Evolutionary conservation across 2,329 filamentous ascomycete genomes (phyloP).

Genomic region (Colletotrichum spinosum): DNA sequence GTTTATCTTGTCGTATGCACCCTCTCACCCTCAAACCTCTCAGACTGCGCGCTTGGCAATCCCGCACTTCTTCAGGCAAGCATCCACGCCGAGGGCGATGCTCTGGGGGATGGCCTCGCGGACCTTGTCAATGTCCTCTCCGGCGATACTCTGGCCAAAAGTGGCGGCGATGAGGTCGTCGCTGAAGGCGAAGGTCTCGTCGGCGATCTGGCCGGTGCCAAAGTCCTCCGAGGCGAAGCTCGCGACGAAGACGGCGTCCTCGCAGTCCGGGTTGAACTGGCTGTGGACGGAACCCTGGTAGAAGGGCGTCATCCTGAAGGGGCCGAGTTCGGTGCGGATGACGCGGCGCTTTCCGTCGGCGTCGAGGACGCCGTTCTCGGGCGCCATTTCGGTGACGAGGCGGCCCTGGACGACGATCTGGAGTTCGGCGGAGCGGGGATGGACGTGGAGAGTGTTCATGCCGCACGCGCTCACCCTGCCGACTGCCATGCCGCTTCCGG

Average conservation of each 20-base stretch:
- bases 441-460: conserved; percentile 68
- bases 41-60: conserved; percentile 43
- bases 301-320: conserved; percentile 64
- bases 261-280: conserved; percentile 67
- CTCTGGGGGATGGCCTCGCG: conserved; percentile 57
- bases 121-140: conserved; percentile 59
- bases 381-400: conserved; percentile 63
- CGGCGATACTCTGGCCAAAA: conserved; percentile 58
- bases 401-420: conserved; percentile 62
- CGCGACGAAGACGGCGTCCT: conserved; percentile 61
- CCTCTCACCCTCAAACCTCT: background rate
- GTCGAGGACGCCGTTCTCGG: conserved; percentile 61
- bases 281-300: conserved; percentile 66
- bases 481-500: conserved; percentile 60
- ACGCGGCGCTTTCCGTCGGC: conserved; percentile 48
- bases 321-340: conserved; percentile 49
- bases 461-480: conserved; percentile 64
- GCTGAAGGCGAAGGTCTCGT: conserved; percentile 61
- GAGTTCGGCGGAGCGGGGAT: conserved; percentile 65
- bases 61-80: conserved; percentile 61
- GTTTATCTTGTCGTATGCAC: background rate
- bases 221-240: conserved; percentile 63
- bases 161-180: conserved; percentile 59
- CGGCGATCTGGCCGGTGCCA: conserved; percentile 61
- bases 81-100: conserved; percentile 62